Evolutionary conservation across 345 rosid genomes (phyloP).

Genomic region (Eucalyptus cloeziana): DNA sequence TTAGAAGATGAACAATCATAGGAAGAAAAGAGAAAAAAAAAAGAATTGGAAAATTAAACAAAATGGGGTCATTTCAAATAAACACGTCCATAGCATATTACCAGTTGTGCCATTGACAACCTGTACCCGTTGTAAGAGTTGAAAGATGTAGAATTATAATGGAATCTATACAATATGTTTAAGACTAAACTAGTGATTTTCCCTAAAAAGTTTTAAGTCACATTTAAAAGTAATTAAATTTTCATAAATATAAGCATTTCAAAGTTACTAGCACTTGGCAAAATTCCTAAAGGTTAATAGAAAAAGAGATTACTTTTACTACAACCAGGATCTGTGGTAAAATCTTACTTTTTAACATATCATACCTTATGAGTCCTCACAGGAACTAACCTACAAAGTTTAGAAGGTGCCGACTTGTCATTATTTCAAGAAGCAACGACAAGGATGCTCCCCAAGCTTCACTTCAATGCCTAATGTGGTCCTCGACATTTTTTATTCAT

Average conservation of each 20-base stretch:
- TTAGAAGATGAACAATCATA: not conserved
- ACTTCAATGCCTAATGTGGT: no score
- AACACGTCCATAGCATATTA: rapidly evolving
- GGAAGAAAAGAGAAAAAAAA: not conserved
- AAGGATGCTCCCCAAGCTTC: not conserved
- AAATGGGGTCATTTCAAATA: not conserved
- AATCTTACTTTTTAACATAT: not conserved
- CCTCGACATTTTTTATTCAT: no score
- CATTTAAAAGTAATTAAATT: not conserved
- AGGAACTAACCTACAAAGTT: no score
- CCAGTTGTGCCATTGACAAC: rapidly evolving
- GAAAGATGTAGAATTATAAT: no score
- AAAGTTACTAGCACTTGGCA: not conserved
- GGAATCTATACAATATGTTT: not conserved
- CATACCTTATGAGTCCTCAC: no score
- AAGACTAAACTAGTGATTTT: not conserved
- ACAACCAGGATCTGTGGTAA: no score
- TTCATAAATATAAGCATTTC: not conserved
- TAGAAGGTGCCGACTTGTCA: not conserved
- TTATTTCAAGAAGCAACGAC: not conserved
- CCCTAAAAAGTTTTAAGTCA: no score
- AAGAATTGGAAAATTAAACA: not conserved
- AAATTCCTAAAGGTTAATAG: not conserved
- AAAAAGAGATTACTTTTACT: no score
- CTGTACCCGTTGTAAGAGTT: rapidly evolving